Evolutionary conservation across 108 stramenopile genomes (phyloP).

Genomic region (Cyclotella atomus): DNA sequence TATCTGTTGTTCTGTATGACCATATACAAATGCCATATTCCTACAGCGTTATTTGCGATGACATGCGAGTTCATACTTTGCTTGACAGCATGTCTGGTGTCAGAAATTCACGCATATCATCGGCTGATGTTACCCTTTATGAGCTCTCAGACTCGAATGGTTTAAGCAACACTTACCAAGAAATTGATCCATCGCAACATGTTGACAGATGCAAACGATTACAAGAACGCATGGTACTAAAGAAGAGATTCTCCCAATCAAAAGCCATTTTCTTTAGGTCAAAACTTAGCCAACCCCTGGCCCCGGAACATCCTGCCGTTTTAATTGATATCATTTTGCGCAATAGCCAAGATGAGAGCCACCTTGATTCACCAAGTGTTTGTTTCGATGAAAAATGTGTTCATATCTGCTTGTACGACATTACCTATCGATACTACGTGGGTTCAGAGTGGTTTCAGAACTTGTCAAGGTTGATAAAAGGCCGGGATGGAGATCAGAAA

Average conservation of each 20-base stretch:
- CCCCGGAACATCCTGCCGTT: conserved; percentile 70
- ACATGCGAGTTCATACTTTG: conserved; percentile 35
- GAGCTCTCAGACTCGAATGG: conserved; percentile 15
- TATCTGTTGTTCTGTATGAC: conserved; percentile 40
- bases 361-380: not conserved
- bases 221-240: conserved; percentile 16
- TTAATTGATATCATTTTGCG: conserved; percentile 58
- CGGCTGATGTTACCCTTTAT: conserved; percentile 53
- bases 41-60: conserved; percentile 38
- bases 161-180: not conserved
- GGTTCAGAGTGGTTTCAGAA: conserved; percentile 60
- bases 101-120: conserved; percentile 39
- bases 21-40: conserved; percentile 20
- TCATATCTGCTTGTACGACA: conserved; percentile 69
- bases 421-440: conserved; percentile 66
- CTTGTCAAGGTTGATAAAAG: conserved; percentile 36
- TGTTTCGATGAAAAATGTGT: conserved; percentile 42
- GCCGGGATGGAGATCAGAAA: conserved; percentile 1
- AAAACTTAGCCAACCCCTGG: conserved; percentile 63
- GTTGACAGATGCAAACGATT: conserved; percentile 42
- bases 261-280: conserved; percentile 71
- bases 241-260: conserved; percentile 27
- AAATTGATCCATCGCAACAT: not conserved
- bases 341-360: not conserved
- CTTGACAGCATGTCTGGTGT: conserved; percentile 14